A percentile compares a stretch with the other conserved stretches of the same genome.
Evolutionary conservation across 371 early-diverging fungal genomes (phyloP).

Genomic region (Mortierella polycephala): DNA sequence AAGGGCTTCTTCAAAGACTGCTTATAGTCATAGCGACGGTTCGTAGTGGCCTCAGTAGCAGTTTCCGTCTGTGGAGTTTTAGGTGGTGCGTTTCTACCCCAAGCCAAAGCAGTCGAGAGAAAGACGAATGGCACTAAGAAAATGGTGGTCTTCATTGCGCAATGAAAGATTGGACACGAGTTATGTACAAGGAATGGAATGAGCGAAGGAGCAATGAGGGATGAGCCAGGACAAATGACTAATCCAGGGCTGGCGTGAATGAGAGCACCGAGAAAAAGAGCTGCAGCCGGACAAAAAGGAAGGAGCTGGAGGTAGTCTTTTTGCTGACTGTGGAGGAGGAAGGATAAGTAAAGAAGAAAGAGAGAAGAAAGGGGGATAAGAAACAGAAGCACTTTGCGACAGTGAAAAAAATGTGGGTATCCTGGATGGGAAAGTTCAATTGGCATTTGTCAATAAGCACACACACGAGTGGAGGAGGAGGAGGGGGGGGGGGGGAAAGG

Average conservation of each 20-base stretch:
- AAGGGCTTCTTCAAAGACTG: conserved; percentile 53
- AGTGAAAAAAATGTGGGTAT: too few species aligned
- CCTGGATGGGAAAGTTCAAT: too few species aligned
- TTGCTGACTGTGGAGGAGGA: not conserved
- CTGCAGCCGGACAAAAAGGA: not conserved
- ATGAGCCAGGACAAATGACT: not conserved
- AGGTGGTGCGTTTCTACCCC: conserved; percentile 20
- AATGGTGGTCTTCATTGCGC: conserved; percentile 30
- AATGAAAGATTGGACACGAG: not conserved
- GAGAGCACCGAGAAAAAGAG: not conserved
- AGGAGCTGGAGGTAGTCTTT: not conserved
- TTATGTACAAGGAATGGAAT: not conserved
- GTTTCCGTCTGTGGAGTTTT: conserved; percentile 3
- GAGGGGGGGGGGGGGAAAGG: not conserved
- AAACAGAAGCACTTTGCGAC: not conserved
- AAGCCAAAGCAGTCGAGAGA: conserved; percentile 32
- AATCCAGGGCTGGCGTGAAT: not conserved
- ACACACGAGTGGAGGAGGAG: not conserved
- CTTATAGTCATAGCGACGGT: conserved; percentile 47
- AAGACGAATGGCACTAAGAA: conserved; percentile 24
- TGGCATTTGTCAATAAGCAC: not conserved
- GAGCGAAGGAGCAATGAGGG: not conserved
- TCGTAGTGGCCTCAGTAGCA: conserved; percentile 3
- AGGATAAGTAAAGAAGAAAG: not conserved
- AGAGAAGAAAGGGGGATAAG: not conserved